Base-by-base conservation (phyloP, 2,329 filamentous ascomycete genomes). In the Beauveria medogensis region DNA sequence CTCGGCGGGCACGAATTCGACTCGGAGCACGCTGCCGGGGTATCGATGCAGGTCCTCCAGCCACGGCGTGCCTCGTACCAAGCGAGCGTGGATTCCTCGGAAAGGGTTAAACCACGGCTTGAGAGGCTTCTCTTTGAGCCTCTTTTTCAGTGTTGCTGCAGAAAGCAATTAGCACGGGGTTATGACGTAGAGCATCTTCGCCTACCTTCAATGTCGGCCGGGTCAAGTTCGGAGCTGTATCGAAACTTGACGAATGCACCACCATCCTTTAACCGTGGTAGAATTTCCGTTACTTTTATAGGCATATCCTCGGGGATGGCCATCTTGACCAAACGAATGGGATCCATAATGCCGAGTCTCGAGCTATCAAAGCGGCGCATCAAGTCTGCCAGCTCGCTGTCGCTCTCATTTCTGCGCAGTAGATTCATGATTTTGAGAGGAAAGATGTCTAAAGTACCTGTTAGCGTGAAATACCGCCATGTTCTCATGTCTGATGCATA, bases 41-140 rank as follows among this genome's bases (percentile, higher is more conserved):
- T 92, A 86, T 7, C 92, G 84, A 66, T 91, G 89, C 30, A 99
- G 77, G 70, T 99, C 94, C 69, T 97, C 94, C 3, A 97, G 82
- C 94, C 94, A 99, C 0, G 94, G 94, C 24, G 87, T 85, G 10
- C 94, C 94, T 60, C 85, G 80, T 2, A 99, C 94, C 7, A 92
- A 77, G 26, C 86, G 85, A 3, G 86, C 85, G 54, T 84, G 82
- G 61, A 96, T 87, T 16, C 82, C 76, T 24, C 84, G 81, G 65
- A 96, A 87, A 0, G 92, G 92, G 66, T 88, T 95, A 78, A 94
- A 97, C 90, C 92, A 96, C 3, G 93, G 92, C 63, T 86, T 90
- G 43, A 96, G 83, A 0, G 88, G 88, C 18, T 87, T 81, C 63
- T 91, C 79, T 61, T 82, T 77, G 1, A 97, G 78, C 64, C 88